Evolutionary conservation across 768 basidiomycete species (phyloP).

Genomic region (Kwoniella europaea): DNA sequence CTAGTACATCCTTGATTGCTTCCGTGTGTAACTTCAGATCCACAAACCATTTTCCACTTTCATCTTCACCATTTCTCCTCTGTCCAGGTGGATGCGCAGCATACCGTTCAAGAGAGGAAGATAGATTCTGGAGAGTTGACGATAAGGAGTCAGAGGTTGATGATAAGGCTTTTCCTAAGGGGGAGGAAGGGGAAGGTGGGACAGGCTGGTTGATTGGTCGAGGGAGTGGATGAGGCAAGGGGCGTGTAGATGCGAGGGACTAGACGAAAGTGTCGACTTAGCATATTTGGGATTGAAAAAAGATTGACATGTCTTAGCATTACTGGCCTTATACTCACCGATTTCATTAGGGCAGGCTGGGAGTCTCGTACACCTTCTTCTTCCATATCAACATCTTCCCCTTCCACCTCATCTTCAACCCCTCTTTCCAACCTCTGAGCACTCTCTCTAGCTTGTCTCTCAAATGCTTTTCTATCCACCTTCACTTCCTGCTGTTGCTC

Average conservation of each 20-base stretch:
- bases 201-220: constrained; percentile 10
- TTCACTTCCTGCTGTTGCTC: constrained; percentile 3
- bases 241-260: not conserved
- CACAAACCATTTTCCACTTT: constrained; percentile 22
- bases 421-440: constrained; percentile 3
- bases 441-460: constrained; percentile 17
- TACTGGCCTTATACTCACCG: not conserved
- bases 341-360: not conserved
- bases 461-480: constrained; percentile 26
- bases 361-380: constrained; percentile 9
- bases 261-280: not conserved
- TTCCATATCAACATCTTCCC: constrained; percentile 16
- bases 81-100: not conserved
- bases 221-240: not conserved
- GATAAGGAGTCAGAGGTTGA: constrained; percentile 17
- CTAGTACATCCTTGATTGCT: constrained; percentile 29
- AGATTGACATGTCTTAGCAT: not conserved
- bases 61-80: not conserved
- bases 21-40: constrained; percentile 29
- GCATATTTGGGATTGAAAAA: no score
- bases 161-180: constrained; percentile 8
- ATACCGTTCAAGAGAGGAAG: constrained; percentile 22
- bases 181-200: constrained; percentile 6
- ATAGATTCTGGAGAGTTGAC: constrained; percentile 14
- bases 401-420: constrained; percentile 7